Conservation (phyloP, 208 protist species). For the Leishmania martiniquensis region DNA sequence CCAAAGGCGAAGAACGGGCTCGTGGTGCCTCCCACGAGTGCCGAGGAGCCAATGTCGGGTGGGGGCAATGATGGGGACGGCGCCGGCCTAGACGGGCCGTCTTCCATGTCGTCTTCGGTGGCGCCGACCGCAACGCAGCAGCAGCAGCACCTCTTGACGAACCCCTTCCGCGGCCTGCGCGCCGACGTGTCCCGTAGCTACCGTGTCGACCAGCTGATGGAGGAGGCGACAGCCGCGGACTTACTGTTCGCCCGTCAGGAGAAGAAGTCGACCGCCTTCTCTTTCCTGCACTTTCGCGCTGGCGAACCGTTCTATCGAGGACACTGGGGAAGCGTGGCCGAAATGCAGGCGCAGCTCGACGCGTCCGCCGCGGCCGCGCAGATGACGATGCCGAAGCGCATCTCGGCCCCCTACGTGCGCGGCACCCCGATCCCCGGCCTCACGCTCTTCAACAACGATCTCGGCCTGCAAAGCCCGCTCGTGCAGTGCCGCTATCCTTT, state of each 20-base stretch:
- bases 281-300: slow-evolving; percentile 58
- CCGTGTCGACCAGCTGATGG: slow-evolving; percentile 69
- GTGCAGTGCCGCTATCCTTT: slow-evolving; percentile 58
- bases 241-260: slow-evolving; percentile 65
- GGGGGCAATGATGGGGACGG: not conserved
- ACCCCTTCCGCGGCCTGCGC: slow-evolving; percentile 75
- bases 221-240: slow-evolving; percentile 37
- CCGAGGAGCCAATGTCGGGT: not conserved
- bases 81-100: not conserved
- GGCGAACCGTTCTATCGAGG: slow-evolving; percentile 36
- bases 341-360: slow-evolving; percentile 30
- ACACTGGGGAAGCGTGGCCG: slow-evolving; percentile 36
- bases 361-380: slow-evolving; percentile 2
- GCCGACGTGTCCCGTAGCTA: slow-evolving; percentile 65
- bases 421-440: slow-evolving; percentile 31
- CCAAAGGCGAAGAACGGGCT: slow-evolving; percentile 4
- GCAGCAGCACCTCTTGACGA: slow-evolving; percentile 41
- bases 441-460: slow-evolving; percentile 53
- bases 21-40: slow-evolving; percentile 12
- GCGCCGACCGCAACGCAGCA: slow-evolving; percentile 1
- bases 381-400: not conserved
- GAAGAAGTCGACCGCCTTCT: slow-evolving; percentile 66
- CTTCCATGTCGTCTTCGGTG: not conserved
- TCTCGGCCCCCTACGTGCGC: slow-evolving; percentile 13
- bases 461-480: slow-evolving; percentile 38